Conservation (phyloP, 2,329 filamentous ascomycete genomes). For the Sphaerulina populicola region DNA sequence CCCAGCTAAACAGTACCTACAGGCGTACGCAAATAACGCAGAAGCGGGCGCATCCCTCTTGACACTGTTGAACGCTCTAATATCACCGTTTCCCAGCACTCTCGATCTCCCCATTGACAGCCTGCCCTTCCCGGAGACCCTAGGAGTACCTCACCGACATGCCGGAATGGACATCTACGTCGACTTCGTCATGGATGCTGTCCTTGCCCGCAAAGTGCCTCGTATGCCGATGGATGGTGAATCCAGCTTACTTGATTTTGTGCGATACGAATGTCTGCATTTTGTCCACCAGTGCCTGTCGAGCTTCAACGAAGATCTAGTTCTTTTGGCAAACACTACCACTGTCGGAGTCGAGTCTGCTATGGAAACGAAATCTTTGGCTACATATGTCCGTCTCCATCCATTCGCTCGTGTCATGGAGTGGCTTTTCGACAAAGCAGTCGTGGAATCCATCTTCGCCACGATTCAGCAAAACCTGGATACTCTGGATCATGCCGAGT, state of each 20-base stretch:
- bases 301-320: constrained; percentile 89
- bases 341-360: constrained; percentile 65
- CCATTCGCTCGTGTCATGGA: constrained; percentile 94
- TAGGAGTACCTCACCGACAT: constrained; percentile 68
- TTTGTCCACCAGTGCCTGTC: constrained; percentile 72
- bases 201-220: constrained; percentile 47
- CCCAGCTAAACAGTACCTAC: constrained; percentile 28
- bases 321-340: constrained; percentile 73
- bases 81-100: constrained; percentile 56
- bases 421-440: constrained; percentile 92
- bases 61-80: constrained; percentile 62
- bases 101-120: constrained; percentile 57
- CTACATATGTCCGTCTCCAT: constrained; percentile 75
- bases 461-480: constrained; percentile 67
- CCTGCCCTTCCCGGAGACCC: constrained; percentile 76
- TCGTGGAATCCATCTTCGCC: constrained; percentile 69
- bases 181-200: constrained; percentile 76
- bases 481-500: constrained; percentile 62
- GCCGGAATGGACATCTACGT: constrained; percentile 87
- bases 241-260: constrained; percentile 49
- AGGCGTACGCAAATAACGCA: constrained; percentile 25
- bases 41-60: constrained; percentile 63
- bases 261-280: constrained; percentile 72
- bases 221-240: constrained; percentile 55
- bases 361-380: constrained; percentile 65